phyloP scores from a whole-genome alignment of 768 basidiomycete species.

The Agrocybe pediades region DNA sequence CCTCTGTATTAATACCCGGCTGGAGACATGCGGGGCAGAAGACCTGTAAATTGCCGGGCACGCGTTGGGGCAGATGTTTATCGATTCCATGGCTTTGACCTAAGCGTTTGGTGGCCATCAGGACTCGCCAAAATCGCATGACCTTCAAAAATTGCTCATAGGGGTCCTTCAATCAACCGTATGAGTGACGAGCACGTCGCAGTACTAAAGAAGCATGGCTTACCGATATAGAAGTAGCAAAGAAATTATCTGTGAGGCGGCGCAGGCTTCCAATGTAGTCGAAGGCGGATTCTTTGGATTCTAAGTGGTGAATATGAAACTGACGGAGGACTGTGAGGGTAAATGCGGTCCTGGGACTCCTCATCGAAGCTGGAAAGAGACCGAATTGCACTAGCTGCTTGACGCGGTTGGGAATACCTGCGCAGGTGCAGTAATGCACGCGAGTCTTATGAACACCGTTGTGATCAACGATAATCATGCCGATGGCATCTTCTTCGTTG shows the following conservation, averaged over 20 bases:
- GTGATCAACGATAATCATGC: slow-evolving; percentile 13
- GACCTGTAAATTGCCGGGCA: slow-evolving; percentile 14
- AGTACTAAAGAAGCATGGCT: not conserved
- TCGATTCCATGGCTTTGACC: slow-evolving; percentile 27
- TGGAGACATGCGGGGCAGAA: slow-evolving; percentile 3
- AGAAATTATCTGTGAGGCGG: slow-evolving; percentile 19
- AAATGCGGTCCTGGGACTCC: slow-evolving; percentile 20
- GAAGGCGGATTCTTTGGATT: slow-evolving; percentile 23
- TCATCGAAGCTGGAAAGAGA: slow-evolving; percentile 24
- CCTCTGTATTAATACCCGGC: not conserved
- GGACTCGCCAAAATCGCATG: slow-evolving; percentile 19
- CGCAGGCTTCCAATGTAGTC: slow-evolving; percentile 23
- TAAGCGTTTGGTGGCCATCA: slow-evolving; percentile 13
- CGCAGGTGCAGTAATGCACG: slow-evolving; percentile 20
- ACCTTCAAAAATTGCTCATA: slow-evolving; percentile 20
- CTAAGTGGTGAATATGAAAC: slow-evolving; percentile 22
- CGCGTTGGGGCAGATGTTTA: slow-evolving; percentile 10
- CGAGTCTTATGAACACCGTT: slow-evolving; percentile 22
- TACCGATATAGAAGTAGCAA: slow-evolving; percentile 20
- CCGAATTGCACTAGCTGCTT: slow-evolving; percentile 17
- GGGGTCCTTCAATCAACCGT: slow-evolving; percentile 14
- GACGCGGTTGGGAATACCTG: slow-evolving; percentile 1
- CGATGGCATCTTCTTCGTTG: not conserved
- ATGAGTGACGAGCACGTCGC: not conserved
- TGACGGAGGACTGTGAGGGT: slow-evolving; percentile 17